Percentiles rank a stretch among this genome's conserved stretches.
Evolutionary conservation across 2,329 filamentous ascomycete species (phyloP).

Genomic region (Zymoseptoria passerinii): DNA sequence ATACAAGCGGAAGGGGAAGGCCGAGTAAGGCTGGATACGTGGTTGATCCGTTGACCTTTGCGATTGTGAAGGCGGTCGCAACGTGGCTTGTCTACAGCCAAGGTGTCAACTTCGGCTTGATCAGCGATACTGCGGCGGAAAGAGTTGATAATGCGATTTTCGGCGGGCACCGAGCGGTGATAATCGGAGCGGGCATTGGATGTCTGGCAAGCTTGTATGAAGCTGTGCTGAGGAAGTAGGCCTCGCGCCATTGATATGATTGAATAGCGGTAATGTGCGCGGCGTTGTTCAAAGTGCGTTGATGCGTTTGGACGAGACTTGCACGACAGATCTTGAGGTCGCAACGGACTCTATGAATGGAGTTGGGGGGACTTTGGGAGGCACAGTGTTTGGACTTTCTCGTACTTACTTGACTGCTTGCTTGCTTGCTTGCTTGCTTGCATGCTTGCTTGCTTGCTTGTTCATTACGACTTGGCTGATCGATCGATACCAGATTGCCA

Average conservation of each 20-base stretch:
- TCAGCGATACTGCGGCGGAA: slow-evolving; percentile 51
- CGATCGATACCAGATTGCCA: neutral
- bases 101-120: slow-evolving; percentile 54
- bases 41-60: slow-evolving; percentile 83
- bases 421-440: neutral
- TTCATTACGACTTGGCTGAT: neutral
- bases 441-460: neutral
- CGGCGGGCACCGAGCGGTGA: slow-evolving; percentile 61
- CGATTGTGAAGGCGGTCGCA: slow-evolving; percentile 74
- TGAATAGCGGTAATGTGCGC: neutral
- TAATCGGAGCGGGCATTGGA: slow-evolving; percentile 61
- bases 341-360: neutral
- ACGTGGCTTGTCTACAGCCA: slow-evolving; percentile 73
- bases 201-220: slow-evolving; percentile 67
- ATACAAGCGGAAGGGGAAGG: slow-evolving; percentile 34
- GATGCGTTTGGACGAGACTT: too few relatives aligned
- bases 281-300: too few relatives aligned
- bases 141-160: slow-evolving; percentile 60
- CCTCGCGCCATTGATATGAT: neutral
- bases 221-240: slow-evolving; percentile 52
- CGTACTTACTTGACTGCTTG: neutral
- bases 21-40: slow-evolving; percentile 44
- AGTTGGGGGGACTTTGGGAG: neutral
- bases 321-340: neutral
- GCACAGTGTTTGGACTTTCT: neutral